Evolutionary conservation across 352 stramenopile species (phyloP), one percentile per base, ranked within the genome.

Genomic region (Pythium apleroticum): DNA sequence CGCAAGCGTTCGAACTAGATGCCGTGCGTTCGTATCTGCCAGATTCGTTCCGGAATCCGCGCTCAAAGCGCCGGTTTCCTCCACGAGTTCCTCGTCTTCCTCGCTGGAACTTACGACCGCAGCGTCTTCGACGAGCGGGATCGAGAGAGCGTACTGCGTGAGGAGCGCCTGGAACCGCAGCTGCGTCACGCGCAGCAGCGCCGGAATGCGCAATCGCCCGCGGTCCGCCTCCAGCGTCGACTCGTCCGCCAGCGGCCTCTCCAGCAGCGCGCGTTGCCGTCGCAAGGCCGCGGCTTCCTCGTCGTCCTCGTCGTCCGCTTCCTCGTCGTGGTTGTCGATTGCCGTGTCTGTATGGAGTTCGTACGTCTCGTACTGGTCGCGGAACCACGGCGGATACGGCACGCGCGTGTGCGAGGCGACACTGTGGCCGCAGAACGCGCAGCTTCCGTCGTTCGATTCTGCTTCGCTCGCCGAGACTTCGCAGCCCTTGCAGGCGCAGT

Each of bases 321-420:
- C 27, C 19, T 41, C 50, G 12, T 56, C 50, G 10, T 63, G n/a
- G 20, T 39, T 33, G 1, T 69, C 35, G 8, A 53, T 39, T 8
- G 31, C 0, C 14, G 50, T 8, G 17, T 46, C 30, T n/a, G 52
- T 22, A 12, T 30, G 49, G 12, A 67, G n/a, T 43, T 37, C 4
- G 41, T 91, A 92, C 52, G 78, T 83, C 54, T 89, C 84, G 66
- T 88, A 89, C 49, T 89, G 78, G 41, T 92, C 84, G 39, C 70
- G 65, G 62, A 89, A 86, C 84, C 84, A 92, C 22, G 84, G 80
- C 2, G 84, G 84, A 33, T 79, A 76, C 19, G 84, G 81, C 3
- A 90, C 28, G 3, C 69, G 53, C 6, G 20, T 35, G 37, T 92
- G 84, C 0, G 15, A 33, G 2, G 52, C 41, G 1, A 58, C 54